Evolutionary conservation across 768 basidiomycete genomes (phyloP), one percentile per base, ranked within the genome.

Genomic region (Leccinum longicurvipes): DNA sequence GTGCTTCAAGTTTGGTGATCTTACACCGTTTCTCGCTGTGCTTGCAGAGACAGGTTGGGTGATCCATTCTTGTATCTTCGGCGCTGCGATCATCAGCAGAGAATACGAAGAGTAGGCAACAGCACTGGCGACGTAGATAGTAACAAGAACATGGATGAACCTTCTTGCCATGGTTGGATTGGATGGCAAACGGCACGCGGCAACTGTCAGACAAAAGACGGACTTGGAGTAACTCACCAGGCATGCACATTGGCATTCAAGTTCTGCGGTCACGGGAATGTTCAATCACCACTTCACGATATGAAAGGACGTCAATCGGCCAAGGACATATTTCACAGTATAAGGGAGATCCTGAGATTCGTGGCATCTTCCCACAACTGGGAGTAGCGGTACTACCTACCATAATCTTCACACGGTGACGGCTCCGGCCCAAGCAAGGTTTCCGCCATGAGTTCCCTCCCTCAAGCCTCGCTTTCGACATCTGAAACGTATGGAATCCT

Each of bases 61-160:
- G n/a, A 59, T 11, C 58, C 61, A 56, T 29, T 34, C 55, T 19
- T 51, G 44, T 31, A 55, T 45, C 50, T 32, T 53, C 47, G 53
- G 47, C 14, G 49, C 15, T 28, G 65, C 59, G 14, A 41, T 53
- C 14, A 60, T 50, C 7, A 63, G 24, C 12, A 73, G 49, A 55
- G 54, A 64, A 36, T 62, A 66, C 1, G 75, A 68, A 2, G 72
- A 68, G 57, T 72, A 73, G 19, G 69, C 24, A 42, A 76, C 50
- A 19, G 73, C 68, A 28, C 59, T 56, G 24, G 56, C 46, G 21
- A 70, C 29, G 50, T 74, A 76, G 47, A 62, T 15, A 12, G 52
- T 47, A 10, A 53, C 23, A 36, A 67, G 39, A 31, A 53, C 29
- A 15, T 70, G 48, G 36, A 55, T 28, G 25, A 69, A 36, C 41